phyloP scores from a whole-genome alignment of 257 asterid genomes.

The Apocynum venetum region DNA sequence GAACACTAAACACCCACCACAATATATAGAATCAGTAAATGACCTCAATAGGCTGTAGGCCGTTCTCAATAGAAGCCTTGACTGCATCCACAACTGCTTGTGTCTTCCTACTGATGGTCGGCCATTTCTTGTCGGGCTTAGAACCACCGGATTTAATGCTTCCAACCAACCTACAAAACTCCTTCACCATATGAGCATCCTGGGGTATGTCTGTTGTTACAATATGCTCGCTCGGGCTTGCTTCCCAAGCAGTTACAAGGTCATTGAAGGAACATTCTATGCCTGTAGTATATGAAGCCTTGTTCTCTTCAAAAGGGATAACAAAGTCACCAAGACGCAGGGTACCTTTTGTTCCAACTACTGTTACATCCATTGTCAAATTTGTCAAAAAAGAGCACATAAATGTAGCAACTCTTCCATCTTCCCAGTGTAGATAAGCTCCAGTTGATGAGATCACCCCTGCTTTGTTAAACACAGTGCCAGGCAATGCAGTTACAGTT shows the following conservation, averaged over 20 bases:
- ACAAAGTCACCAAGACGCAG: conserved; percentile 50
- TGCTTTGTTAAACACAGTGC: conserved; percentile 29
- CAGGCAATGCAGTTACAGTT: conserved; percentile 30
- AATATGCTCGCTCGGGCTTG: conserved; percentile 36
- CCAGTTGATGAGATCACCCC: conserved; percentile 40
- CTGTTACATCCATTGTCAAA: conserved; percentile 46
- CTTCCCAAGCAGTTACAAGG: conserved; percentile 32
- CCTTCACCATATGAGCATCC: conserved; percentile 66
- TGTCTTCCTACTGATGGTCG: conserved; percentile 55
- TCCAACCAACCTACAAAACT: conserved; percentile 48
- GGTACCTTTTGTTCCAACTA: conserved; percentile 52
- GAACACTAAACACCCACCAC: not conserved
- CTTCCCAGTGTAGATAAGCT: conserved; percentile 41
- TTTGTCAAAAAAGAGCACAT: conserved; percentile 52
- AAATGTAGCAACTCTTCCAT: conserved; percentile 48
- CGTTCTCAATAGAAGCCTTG: conserved; percentile 56
- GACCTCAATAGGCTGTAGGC: conserved; percentile 43
- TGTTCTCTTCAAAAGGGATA: conserved; percentile 49
- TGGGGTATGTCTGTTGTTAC: conserved; percentile 59
- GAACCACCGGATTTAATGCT: conserved; percentile 30
- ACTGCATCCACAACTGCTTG: conserved; percentile 65
- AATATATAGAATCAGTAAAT: not conserved
- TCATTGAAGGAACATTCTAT: conserved; percentile 33
- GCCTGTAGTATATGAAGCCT: conserved; percentile 34
- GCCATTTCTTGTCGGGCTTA: conserved; percentile 55